Percentiles rank a stretch among this genome's conserved stretches.
Evolutionary conservation across 139 green algal species (phyloP).

Genomic region (Yamagishiella unicocca): DNA sequence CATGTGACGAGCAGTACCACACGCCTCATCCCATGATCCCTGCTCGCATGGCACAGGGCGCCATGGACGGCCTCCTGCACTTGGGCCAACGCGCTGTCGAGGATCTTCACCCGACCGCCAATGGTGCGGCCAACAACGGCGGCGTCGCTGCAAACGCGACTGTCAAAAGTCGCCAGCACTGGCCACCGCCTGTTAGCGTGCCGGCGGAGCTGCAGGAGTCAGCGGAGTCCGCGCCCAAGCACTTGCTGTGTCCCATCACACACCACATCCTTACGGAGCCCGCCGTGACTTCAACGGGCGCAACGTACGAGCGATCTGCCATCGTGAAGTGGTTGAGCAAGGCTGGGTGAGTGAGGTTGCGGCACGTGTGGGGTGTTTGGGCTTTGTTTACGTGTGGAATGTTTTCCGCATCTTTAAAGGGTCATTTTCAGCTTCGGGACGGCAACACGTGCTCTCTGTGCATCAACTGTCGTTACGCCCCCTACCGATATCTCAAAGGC

Average conservation of each 20-base stretch:
- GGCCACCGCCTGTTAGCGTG: slow-evolving; percentile 52
- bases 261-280: slow-evolving; percentile 57
- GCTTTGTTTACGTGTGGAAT: too few species aligned
- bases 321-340: slow-evolving; percentile 54
- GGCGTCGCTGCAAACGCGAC: background rate
- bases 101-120: background rate
- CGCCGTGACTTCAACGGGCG: slow-evolving; percentile 35
- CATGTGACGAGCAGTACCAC: too few species aligned
- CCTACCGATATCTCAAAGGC: too few species aligned
- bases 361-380: background rate
- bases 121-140: background rate
- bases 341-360: slow-evolving; percentile 9
- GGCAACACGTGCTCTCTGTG: too few species aligned
- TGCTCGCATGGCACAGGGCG: background rate
- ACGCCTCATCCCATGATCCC: too few species aligned
- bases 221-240: slow-evolving; percentile 13
- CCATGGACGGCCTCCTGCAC: background rate
- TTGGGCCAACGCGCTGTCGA: background rate
- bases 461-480: too few species aligned
- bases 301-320: slow-evolving; percentile 56
- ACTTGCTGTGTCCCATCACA: slow-evolving; percentile 60
- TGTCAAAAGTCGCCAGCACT: slow-evolving; percentile 40
- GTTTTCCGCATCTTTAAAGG: too few species aligned
- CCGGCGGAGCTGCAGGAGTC: slow-evolving; percentile 49
- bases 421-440: too few species aligned